phyloP scores from a whole-genome alignment of 2,329 filamentous ascomycete species.

The Didymella sp. region DNA sequence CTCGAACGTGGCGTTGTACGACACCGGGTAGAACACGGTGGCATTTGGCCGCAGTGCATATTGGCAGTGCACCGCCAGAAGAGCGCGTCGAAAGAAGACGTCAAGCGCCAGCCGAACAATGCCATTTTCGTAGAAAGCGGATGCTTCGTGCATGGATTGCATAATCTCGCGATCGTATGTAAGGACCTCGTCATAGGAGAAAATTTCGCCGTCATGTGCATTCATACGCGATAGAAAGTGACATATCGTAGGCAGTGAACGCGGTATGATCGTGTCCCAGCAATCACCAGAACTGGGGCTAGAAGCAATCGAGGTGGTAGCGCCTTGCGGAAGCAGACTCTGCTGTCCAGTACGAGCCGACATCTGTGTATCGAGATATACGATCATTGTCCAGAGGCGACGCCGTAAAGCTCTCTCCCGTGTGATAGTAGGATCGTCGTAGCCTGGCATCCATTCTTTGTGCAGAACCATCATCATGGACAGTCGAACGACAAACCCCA shows the following conservation, averaged over 20 bases:
- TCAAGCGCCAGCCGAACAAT: slow-evolving; percentile 26
- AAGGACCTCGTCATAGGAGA: slow-evolving; percentile 28
- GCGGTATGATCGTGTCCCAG: slow-evolving; percentile 23
- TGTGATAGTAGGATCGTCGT: slow-evolving; percentile 6
- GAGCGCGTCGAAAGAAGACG: slow-evolving; percentile 39
- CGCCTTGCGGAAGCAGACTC: slow-evolving; percentile 23
- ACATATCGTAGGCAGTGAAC: slow-evolving; percentile 23
- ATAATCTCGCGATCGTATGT: slow-evolving; percentile 26
- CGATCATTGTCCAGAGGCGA: slow-evolving; percentile 28
- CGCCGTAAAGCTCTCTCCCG: slow-evolving; percentile 22
- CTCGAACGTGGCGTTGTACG: slow-evolving; percentile 45
- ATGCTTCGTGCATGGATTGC: slow-evolving; percentile 14
- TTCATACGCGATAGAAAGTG: slow-evolving; percentile 25
- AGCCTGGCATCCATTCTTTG: slow-evolving; percentile 22
- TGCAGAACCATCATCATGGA: slow-evolving; percentile 31
- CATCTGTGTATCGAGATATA: slow-evolving; percentile 30
- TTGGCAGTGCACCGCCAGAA: slow-evolving; percentile 37
- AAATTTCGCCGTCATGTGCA: slow-evolving; percentile 17
- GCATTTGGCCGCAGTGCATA: slow-evolving; percentile 33
- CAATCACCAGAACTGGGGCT: slow-evolving; percentile 10
- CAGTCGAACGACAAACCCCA: slow-evolving; percentile 28
- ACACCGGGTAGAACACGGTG: slow-evolving; percentile 30
- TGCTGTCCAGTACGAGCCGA: slow-evolving; percentile 29
- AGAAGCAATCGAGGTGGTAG: neutral
- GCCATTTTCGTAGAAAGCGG: slow-evolving; percentile 16